Conservation (phyloP, 2,329 filamentous ascomycete species). For the Leptographium procerum region DNA sequence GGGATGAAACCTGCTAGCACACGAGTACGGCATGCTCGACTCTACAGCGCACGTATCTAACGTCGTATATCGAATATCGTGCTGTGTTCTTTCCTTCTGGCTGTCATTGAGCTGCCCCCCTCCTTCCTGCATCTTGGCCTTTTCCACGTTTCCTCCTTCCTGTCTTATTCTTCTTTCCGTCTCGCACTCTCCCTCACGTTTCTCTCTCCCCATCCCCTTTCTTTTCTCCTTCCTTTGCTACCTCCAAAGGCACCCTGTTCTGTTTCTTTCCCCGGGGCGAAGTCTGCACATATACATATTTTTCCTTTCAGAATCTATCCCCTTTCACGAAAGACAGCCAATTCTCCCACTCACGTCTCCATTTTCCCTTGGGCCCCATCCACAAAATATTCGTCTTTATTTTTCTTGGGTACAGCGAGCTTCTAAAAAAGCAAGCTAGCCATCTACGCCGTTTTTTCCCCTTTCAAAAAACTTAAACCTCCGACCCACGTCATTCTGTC, state of each 20-base stretch:
- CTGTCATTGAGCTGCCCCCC: background rate
- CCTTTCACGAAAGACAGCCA: background rate
- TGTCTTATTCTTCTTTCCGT: background rate
- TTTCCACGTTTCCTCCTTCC: background rate
- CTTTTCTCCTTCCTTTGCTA: background rate
- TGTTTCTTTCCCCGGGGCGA: conserved; percentile 1
- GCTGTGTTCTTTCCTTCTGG: background rate
- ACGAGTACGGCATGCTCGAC: background rate
- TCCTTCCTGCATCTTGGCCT: background rate
- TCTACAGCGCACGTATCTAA: background rate
- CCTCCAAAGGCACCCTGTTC: background rate
- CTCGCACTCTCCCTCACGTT: background rate
- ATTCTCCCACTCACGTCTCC: background rate
- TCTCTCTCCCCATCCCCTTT: background rate
- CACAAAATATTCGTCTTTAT: background rate
- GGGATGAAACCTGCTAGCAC: conserved; percentile 6
- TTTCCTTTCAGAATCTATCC: background rate
- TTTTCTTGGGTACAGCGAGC: background rate
- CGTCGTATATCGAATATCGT: background rate
- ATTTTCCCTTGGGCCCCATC: background rate
- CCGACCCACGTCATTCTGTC: conserved; percentile 2
- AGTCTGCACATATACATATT: conserved; percentile 7
- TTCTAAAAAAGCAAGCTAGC: background rate
- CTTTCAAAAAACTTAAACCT: background rate
- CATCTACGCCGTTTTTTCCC: background rate